Evolutionary conservation across 2,329 filamentous ascomycete genomes (phyloP), one percentile per base, ranked within the genome.

Genomic region (Thelonectria discophora): DNA sequence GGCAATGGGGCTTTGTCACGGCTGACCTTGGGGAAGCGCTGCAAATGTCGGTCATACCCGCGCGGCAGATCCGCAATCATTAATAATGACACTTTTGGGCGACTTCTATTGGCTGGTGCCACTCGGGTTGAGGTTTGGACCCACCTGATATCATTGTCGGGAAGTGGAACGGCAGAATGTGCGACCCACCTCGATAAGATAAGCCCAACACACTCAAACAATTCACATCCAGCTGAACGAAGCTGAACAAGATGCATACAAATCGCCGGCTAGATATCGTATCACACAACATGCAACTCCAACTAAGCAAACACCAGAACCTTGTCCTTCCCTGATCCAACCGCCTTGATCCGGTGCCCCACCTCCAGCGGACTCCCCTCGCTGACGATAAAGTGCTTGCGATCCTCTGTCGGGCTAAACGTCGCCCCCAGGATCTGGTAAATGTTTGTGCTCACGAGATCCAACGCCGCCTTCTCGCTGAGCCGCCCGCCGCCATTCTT

Each of bases 301-400:
- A 13, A 5, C 27, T 49, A 66, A 77, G 74, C 74, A 73, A 73
- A 84, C 48, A 78, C 65, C 57, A 69, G 77, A 62, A 77, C 71
- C 30, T 70, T 67, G 18, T 67, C 66, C 59, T 69, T 65, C 1
- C 75, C 75, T 12, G 69, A 67, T 1, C 79, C 81, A 13, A 88
- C 82, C 11, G 81, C 86, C 70, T 81, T 81, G 46, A 90, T 80
- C 49, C 83, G 75, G 6, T 81, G 81, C 5, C 82, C 84, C 70
- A 89, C 84, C 67, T 87, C 81, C 63, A 91, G 70, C 18, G 88
- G 88, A 66, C 79, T 87, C 0, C 87, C 87, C 71, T 90, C 88
- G 54, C 81, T 87, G 6, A 90, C 79, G 3, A 89, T 80, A 75
- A 89, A 90, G 64, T 90, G 83, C 0, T 78, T 66, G 46, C 61